Base-by-base conservation (phyloP, 106 monocot species). In the Dendrobium huoshanense region DNA sequence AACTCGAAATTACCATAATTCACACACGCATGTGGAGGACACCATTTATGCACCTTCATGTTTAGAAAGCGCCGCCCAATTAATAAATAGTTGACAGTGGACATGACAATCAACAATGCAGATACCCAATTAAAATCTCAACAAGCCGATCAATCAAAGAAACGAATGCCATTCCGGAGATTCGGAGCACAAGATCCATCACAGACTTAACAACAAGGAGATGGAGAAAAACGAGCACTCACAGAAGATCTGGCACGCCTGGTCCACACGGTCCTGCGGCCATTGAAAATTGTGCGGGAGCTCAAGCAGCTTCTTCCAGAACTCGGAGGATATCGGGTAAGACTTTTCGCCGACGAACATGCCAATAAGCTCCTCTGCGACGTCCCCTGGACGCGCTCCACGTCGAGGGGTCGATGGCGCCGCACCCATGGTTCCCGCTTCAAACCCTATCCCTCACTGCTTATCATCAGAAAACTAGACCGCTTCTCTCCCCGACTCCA, bases 251-350 rank as follows among this genome's bases (percentile, higher is more conserved):
- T 88, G 83, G 80, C 94, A 92, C 17, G 98, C 98, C 61, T 89
- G 79, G 41, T 82, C 72, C 24, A 98, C 86, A 41, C 86, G 85
- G 41, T 88, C 40, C 27, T 87, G 85, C 59, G 98, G 93, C 95
- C 94, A 99, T 73, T 88, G 88, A 54, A 85, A 79, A 47, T 91
- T 88, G 79, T 93, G 91, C 11, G 92, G 98, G 48, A 99, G 84
- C 86, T 95, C 95, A 29, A 99, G 92, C 65, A 99, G 88, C 88
- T 88, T 86, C 79, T 81, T 59, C 98, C 98, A 99, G 78, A 95
- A 88, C 74, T 95, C 95, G 20, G 92, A 95, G 11, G 89, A 79
- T 74, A 99, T 81, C 22, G 98, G 98, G 84, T 90, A 92, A 59
- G 95, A 78, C 77, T 88, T 85, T 55, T 86, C 86, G 9, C 98